Evolutionary conservation across 1,139 yeast species (phyloP).

Genomic region (Blastobotrys buckinghamii): DNA sequence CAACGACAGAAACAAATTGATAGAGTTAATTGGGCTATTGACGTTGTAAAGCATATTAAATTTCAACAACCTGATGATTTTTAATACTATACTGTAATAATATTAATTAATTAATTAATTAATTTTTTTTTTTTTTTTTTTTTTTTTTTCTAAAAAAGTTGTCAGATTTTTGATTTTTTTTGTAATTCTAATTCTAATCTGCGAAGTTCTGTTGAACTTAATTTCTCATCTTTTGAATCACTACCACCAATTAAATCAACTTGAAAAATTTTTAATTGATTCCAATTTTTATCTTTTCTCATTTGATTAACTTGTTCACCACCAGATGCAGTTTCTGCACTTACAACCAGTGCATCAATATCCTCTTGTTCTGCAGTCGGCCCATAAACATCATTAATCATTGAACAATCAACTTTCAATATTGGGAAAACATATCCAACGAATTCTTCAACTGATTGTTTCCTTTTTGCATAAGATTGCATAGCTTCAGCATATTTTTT

Average conservation of each 20-base stretch:
- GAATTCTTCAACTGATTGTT: constrained; percentile 43
- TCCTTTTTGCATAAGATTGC: constrained; percentile 53
- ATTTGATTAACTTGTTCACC: constrained; percentile 64
- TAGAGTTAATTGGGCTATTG: constrained; percentile 67
- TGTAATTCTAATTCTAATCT: constrained; percentile 29
- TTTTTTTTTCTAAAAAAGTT: too few species aligned
- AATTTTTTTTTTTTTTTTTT: too few species aligned
- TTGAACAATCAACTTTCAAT: constrained; percentile 42
- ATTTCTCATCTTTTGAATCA: constrained; percentile 58
- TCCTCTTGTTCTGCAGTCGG: constrained; percentile 79
- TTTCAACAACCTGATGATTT: too few species aligned
- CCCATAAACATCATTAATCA: constrained; percentile 84
- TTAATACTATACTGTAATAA: too few species aligned
- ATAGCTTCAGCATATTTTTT: constrained; percentile 67
- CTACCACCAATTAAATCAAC: constrained; percentile 61
- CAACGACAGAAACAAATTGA: constrained; percentile 43
- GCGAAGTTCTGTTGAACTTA: constrained; percentile 71
- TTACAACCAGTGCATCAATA: constrained; percentile 74
- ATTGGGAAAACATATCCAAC: constrained; percentile 43
- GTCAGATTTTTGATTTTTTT: too few species aligned
- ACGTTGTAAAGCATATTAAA: not conserved
- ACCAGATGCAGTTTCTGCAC: constrained; percentile 74
- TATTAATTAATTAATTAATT: too few species aligned
- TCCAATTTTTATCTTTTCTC: constrained; percentile 53
- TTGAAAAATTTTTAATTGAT: constrained; percentile 47